phyloP scores from a whole-genome alignment of 768 basidiomycete species.

The Pulveroboletus sp. region DNA sequence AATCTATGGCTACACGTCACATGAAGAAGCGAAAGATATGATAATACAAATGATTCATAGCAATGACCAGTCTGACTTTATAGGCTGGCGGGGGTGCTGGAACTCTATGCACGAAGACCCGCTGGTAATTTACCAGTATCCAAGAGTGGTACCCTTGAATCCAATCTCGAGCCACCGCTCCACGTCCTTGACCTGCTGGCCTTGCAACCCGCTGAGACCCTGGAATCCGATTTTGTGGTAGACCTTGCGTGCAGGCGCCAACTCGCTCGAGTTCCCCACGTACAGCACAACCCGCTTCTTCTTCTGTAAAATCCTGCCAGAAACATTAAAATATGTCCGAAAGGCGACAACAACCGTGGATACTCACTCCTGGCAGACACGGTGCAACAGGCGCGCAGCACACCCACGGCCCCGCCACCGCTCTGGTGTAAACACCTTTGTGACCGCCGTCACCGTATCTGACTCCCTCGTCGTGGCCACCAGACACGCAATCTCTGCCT shows the following conservation, averaged over 20 bases:
- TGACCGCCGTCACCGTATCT: conserved; percentile 54
- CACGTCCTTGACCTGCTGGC: conserved; percentile 9
- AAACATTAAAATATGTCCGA: conserved; percentile 1
- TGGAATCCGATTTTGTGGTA: conserved; percentile 23
- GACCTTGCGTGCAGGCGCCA: conserved; percentile 18
- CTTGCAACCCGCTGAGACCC: conserved; percentile 7
- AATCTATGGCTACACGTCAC: conserved; percentile 16
- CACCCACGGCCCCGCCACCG: conserved; percentile 49
- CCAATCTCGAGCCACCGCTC: conserved; percentile 21
- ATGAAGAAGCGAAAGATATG: not conserved
- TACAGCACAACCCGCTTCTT: conserved; percentile 45
- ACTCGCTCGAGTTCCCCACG: conserved; percentile 41
- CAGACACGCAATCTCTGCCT: conserved; percentile 55
- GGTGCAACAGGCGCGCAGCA: conserved; percentile 57
- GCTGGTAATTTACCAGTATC: conserved; percentile 12
- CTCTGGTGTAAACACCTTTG: conserved; percentile 65
- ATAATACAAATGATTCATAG: not conserved
- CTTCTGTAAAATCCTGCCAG: conserved; percentile 28
- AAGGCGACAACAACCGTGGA: not conserved
- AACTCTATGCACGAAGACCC: not conserved
- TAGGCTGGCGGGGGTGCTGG: not conserved
- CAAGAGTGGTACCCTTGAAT: conserved; percentile 11
- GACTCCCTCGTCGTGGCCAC: conserved; percentile 67
- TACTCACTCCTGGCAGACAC: conserved; percentile 52
- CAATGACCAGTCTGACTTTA: not conserved